Conservation (phyloP, 2,329 filamentous ascomycete species). For the Sphaerulina vaccinii region DNA sequence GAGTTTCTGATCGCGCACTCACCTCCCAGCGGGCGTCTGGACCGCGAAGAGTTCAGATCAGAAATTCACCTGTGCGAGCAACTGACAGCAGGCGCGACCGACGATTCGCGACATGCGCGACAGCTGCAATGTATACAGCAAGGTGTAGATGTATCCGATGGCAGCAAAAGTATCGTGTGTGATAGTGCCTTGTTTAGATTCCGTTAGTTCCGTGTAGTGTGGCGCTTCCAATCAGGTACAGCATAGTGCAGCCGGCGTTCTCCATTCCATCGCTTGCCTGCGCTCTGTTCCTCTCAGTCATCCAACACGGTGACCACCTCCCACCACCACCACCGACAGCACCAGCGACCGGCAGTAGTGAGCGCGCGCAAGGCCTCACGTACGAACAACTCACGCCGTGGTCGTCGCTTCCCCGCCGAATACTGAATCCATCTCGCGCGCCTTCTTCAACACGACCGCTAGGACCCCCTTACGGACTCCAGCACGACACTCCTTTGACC, state of each 20-base stretch:
- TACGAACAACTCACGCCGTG: slow-evolving; percentile 10
- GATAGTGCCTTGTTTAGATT: too few relatives aligned
- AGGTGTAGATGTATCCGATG: too few relatives aligned
- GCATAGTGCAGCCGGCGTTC: neutral
- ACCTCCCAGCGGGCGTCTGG: too few relatives aligned
- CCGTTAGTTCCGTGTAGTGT: too few relatives aligned
- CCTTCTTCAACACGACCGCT: slow-evolving; percentile 10
- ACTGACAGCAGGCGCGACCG: too few relatives aligned
- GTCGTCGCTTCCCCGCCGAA: neutral
- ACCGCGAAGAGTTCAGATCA: too few relatives aligned
- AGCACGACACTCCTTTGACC: slow-evolving; percentile 23
- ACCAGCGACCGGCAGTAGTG: slow-evolving; percentile 7
- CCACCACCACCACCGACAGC: neutral
- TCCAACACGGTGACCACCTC: neutral
- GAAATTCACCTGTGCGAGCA: too few relatives aligned
- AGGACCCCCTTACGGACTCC: slow-evolving; percentile 14
- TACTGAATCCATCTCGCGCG: neutral
- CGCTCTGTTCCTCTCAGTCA: neutral
- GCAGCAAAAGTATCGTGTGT: too few relatives aligned
- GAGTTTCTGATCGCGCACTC: neutral
- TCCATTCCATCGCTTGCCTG: neutral
- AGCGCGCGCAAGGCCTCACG: neutral
- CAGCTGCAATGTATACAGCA: too few relatives aligned
- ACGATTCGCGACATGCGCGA: too few relatives aligned
- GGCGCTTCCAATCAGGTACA: too few relatives aligned